Evolutionary conservation across 2,329 filamentous ascomycete genomes (phyloP), one percentile per base, ranked within the genome.

Genomic region (Neonectria faginata): DNA sequence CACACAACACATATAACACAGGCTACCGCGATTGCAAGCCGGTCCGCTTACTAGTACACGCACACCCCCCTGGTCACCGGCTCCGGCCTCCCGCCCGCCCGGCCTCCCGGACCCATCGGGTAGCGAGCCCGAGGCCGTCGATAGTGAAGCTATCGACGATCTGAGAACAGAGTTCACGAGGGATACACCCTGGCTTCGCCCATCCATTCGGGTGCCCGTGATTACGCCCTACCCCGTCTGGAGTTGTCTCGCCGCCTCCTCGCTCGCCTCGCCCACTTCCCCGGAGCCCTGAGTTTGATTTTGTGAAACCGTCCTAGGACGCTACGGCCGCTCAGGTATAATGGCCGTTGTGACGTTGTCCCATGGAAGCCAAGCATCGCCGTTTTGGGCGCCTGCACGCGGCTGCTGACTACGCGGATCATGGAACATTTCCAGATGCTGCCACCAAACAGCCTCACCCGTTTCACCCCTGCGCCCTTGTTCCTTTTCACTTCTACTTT

Each of bases 351-450:
- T 25, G 25, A 25, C 25, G 25, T 25, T 25, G 25, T 25, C 25
- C 25, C 25, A 25, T 25, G 25, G 25, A 6, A 25, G 25, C 25
- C 25, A 25, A 25, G 25, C 25, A 25, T 5, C 25, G 5, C 5
- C 25, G 25, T 25, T 25, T 25, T 25, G 25, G 25, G 25, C 5
- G 25, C 25, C 25, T 25, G 25, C 25, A 25, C 25, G 25, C 25
- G 25, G 25, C 25, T 41, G 50, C 42, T 18, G 33, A 48, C 29
- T 9, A 10, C 22, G 18, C 29, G 53, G 64, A 56, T 31, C 42
- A 68, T 68, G 62, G 70, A 68, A 72, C 65, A 66, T 63, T 72
- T 68, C 70, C 65, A 72, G 70, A 65, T 64, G 58, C 55, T 71
- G 55, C 68, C 68, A 71, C 66, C 51, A 62, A 66, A 59, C 45